phyloP scores from a whole-genome alignment of 345 rosid species.

The Dovyalis caffra region DNA sequence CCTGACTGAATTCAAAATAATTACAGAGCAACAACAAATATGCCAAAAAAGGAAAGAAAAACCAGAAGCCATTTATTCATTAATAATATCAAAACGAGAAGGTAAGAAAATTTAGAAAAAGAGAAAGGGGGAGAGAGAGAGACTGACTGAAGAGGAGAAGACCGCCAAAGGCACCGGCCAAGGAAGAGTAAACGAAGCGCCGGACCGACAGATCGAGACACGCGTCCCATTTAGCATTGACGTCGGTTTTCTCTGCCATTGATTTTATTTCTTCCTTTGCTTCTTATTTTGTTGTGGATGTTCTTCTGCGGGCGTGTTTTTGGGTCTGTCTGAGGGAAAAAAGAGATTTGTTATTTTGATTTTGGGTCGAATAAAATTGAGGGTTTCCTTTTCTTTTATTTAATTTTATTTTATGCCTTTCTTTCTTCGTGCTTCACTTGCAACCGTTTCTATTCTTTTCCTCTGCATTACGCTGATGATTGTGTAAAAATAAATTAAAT shows the following conservation, averaged over 20 bases:
- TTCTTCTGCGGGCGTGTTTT: too few relatives aligned
- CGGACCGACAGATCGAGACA: slow-evolving; percentile 87
- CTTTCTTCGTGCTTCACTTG: too few relatives aligned
- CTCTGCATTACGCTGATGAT: too few relatives aligned
- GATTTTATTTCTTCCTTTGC: neutral
- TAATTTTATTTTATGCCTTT: too few relatives aligned
- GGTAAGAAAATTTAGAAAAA: neutral
- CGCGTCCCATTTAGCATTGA: slow-evolving; percentile 81
- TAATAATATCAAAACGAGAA: neutral
- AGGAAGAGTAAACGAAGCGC: slow-evolving; percentile 75
- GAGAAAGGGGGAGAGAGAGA: neutral
- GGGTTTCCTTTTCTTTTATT: too few relatives aligned
- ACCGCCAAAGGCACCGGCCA: slow-evolving; percentile 78
- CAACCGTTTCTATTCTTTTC: too few relatives aligned
- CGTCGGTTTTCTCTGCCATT: slow-evolving; percentile 19
- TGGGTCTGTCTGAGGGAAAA: too few relatives aligned
- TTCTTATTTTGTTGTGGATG: neutral
- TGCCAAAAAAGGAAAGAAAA: neutral
- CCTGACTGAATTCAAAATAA: neutral
- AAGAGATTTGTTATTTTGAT: too few relatives aligned
- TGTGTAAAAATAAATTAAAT: too few relatives aligned
- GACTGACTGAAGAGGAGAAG: slow-evolving; percentile 83
- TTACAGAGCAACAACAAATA: neutral
- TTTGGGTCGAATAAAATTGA: too few relatives aligned
- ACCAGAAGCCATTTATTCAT: neutral